phyloP scores from a whole-genome alignment of 352 stramenopile genomes.

The Globisporangium lucens region DNA sequence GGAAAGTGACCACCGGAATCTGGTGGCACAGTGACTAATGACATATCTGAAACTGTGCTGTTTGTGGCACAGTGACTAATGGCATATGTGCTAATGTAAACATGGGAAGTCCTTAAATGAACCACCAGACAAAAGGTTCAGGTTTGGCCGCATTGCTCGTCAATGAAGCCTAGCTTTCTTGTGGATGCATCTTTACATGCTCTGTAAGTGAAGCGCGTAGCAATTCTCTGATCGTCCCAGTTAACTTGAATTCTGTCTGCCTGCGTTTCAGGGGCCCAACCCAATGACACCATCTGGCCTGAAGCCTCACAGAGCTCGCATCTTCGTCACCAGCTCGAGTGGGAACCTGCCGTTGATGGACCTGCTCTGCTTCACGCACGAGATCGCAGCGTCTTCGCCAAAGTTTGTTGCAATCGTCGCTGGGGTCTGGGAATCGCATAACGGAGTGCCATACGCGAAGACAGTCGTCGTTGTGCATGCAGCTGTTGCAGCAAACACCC shows the following conservation, averaged over 20 bases:
- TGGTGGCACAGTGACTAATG: background rate
- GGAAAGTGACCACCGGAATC: slow-evolving; percentile 3
- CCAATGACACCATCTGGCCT: too few species aligned
- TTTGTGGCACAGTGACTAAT: background rate
- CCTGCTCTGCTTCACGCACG: background rate
- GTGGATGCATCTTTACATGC: background rate
- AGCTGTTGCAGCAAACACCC: background rate
- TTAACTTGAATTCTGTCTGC: too few species aligned
- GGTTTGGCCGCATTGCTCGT: too few species aligned
- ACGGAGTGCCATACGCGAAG: background rate
- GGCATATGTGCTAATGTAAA: background rate
- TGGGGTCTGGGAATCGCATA: background rate
- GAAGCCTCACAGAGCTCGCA: background rate
- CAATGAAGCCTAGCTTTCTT: too few species aligned
- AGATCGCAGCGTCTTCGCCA: background rate
- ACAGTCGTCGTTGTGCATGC: background rate
- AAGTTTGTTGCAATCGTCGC: background rate
- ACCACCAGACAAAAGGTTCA: background rate
- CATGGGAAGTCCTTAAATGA: too few species aligned
- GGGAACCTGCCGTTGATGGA: background rate
- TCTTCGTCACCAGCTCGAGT: background rate
- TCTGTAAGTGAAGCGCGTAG: too few species aligned
- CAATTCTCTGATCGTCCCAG: background rate
- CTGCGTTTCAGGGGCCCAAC: too few species aligned
- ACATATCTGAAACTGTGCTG: background rate